Percentiles rank a stretch among this genome's conserved stretches.
phyloP scores from a whole-genome alignment of 2,329 filamentous ascomycete genomes.

The Pseudocercospora pini-densiflorae region DNA sequence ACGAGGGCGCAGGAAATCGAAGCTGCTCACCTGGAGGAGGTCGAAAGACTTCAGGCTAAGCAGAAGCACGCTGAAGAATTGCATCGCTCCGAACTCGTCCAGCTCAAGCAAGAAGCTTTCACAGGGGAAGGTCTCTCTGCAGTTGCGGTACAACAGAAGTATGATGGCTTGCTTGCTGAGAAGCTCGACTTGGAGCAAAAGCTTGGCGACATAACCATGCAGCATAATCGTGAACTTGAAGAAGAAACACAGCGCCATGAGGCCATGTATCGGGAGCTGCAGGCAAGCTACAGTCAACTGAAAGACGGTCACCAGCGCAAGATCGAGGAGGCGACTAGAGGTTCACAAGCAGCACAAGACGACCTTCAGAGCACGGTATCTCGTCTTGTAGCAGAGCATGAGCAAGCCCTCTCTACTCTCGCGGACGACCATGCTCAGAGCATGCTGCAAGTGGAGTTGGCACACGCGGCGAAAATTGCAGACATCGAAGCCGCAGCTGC shows the following conservation, averaged over 20 bases:
- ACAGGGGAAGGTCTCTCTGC: constrained; percentile 4
- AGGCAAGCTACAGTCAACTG: constrained; percentile 21
- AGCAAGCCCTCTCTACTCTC: constrained; percentile 13
- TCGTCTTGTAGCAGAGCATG: constrained; percentile 20
- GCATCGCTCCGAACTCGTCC: constrained; percentile 3
- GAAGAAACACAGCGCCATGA: constrained; percentile 31
- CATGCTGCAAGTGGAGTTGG: constrained; percentile 14
- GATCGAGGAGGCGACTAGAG: constrained; percentile 20
- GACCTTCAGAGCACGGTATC: constrained; percentile 17
- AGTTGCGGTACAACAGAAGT: constrained; percentile 10
- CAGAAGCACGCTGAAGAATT: not conserved
- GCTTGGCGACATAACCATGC: constrained; percentile 26
- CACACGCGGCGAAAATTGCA: constrained; percentile 14
- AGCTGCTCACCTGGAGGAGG: constrained; percentile 11
- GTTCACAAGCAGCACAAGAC: constrained; percentile 11
- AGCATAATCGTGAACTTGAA: constrained; percentile 34
- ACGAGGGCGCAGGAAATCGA: constrained; percentile 10
- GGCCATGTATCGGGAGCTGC: constrained; percentile 29
- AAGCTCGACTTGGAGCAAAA: constrained; percentile 21
- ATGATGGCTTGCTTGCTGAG: constrained; percentile 17
- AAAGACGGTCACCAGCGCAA: constrained; percentile 24
- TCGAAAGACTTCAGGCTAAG: not conserved
- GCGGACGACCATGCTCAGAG: constrained; percentile 15
- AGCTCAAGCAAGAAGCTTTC: constrained; percentile 4
- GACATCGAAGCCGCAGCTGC: constrained; percentile 16